A percentile compares a stretch with the other conserved stretches of the same genome.
phyloP scores from a whole-genome alignment of 345 rosid species.

The Aquilaria yunnanensis region DNA sequence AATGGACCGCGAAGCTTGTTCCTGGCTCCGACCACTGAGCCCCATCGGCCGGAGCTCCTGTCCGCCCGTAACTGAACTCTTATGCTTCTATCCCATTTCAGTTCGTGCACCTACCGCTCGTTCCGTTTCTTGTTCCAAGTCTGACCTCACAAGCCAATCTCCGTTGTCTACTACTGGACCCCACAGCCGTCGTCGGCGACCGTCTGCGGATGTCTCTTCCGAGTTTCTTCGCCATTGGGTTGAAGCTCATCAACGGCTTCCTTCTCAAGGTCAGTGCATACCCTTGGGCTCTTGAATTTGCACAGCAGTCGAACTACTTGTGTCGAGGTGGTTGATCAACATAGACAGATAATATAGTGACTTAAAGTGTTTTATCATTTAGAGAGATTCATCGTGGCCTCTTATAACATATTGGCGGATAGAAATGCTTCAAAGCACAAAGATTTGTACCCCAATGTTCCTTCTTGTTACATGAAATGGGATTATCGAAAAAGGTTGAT shows the following conservation, averaged over 20 bases:
- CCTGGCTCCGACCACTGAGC: slow-evolving; percentile 26
- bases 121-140: slow-evolving; percentile 21
- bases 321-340: too few species aligned
- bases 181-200: slow-evolving; percentile 27
- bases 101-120: slow-evolving; percentile 9
- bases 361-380: slow-evolving; percentile 11
- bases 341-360: not conserved
- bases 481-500: slow-evolving; percentile 55
- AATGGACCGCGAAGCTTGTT: slow-evolving; percentile 16
- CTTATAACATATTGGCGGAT: slow-evolving; percentile 76
- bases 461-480: slow-evolving; percentile 54
- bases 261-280: slow-evolving; percentile 33
- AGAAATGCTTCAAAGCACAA: slow-evolving; percentile 55
- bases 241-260: slow-evolving; percentile 38
- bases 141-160: slow-evolving; percentile 19
- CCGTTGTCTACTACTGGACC: slow-evolving; percentile 22
- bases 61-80: slow-evolving; percentile 1
- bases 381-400: slow-evolving; percentile 59
- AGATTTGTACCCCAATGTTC: slow-evolving; percentile 57
- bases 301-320: too few species aligned
- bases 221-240: slow-evolving; percentile 58
- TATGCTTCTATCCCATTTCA: slow-evolving; percentile 2
- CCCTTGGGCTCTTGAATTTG: too few species aligned
- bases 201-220: slow-evolving; percentile 24
- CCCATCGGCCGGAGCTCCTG: slow-evolving; percentile 8